Evolutionary conservation across 176 grass and related monocot species (phyloP), one percentile per base, ranked within the genome.

Genomic region (Zea luxurians): DNA sequence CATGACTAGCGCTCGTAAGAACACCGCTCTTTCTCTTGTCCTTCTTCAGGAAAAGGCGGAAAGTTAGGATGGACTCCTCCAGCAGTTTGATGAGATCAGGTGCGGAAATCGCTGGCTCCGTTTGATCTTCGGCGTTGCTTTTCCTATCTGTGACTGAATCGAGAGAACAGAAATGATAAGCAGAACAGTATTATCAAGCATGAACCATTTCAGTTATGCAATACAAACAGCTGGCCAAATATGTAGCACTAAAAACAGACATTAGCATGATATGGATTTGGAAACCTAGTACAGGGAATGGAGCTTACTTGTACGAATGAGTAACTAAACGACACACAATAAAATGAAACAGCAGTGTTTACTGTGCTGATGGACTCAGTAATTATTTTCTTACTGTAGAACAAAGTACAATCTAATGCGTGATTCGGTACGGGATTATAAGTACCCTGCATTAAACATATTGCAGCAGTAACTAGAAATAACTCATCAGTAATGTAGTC

Each of bases 61-160:
- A 95, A 71, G 96, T 92, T 67, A 99, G 69, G 80, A 99, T 95
- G 11, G 75, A 99, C 21, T 99, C 96, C 83, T 95, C 92, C 43
- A 99, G 63, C 81, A 89, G 71, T 80, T 89, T 99, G 42, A 95
- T 71, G 17, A 99, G 88, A 60, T 99, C 88, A 67, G 90, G 27
- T 49, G 96, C 90, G 2, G 73, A 79, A 74, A 93, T 83, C 48
- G 87, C 57, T 15, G 80, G 61, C 58, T 89, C 96, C 76, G 71
- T 68, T 55, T 89, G 71, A 9, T 89, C 78, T 71, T 88, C 80
- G 75, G 61, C 42, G 78, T 74, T 86, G 58, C 87, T 82, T 46
- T 82, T 86, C 52, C 52, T 80, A 70, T 91, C 88, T 37, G 83
- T 55, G 70, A 86, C 95, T 92, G 83, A 86, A 81, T 64, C 48